Evolutionary conservation across 352 stramenopile genomes (phyloP), one percentile per base, ranked within the genome.

Genomic region (Halophytophthora polymorphica): DNA sequence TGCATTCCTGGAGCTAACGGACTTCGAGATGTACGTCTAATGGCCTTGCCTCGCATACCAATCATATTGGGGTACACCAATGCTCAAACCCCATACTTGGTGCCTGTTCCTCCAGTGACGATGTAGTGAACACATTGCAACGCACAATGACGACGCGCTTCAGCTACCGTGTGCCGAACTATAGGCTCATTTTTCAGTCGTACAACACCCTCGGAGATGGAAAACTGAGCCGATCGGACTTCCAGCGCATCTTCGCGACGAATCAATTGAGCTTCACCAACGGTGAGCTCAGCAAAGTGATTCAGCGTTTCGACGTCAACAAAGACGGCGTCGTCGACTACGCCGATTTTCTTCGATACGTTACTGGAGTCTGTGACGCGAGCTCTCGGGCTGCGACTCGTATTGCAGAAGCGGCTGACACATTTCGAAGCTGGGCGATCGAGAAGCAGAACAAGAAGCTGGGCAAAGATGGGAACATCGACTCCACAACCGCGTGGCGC

Each of bases 221-320:
- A 25, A 74, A 74, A 40, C 61, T 90, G 7, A 86, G 67, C 38
- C 68, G 82, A 8, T 69, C 69, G 6, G 82, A 93, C 53, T 90
- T 93, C 36, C 74, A 90, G 53, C 71, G 79, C 23, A 64, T 90
- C 18, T 75, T 90, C 21, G 78, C 79, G 6, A 64, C 61, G 0
- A 86, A 85, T 36, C 80, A 90, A 37, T 58, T 89, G 41, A 85
- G 69, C 41, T 86, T 90, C 33, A 85, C 73, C 8, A 87, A 86
- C 46, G 62, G 58, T 15, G 82, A 93, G 38, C 51, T 93, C 13
- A 74, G 74, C 37, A 88, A 88, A 71, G 76, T 90, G 33, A 87
- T 89, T n/a, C 75, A 88, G 41, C 75, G 79, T 7, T 86, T 93
- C 45, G 82, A 93, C 23, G 61, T 86, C 28, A 89, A 90, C 57